Evolutionary conservation across 2,329 filamentous ascomycete species (phyloP), one percentile per base, ranked within the genome.

Genomic region (Aspergillus amoenus): DNA sequence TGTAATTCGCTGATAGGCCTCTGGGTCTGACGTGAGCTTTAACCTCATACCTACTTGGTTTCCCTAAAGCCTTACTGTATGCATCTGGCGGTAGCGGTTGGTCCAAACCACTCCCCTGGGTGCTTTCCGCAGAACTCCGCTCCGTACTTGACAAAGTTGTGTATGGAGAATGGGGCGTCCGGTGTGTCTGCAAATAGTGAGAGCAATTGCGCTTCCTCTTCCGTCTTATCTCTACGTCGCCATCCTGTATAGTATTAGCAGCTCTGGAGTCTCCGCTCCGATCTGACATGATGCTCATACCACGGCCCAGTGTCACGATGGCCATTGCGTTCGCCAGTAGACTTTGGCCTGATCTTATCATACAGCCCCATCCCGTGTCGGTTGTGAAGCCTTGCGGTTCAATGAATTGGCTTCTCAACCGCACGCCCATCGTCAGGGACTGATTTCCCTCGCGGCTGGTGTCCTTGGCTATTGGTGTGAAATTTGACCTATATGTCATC

Each of bases 81-180:
- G 73, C 94, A 97, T 56, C 88, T 86, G 46, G 94, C 93, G 9
- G 94, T 95, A 6, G 94, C 94, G 17, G 92, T 97, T n/a, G 94
- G 94, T 0, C 94, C 94, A 76, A 99, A 99, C 94, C 94, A 99
- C 76, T 97, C 91, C 39, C 94, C 94, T 0, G 94, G 94, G 68
- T 95, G 90, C 75, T 96, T 97, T 4, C 91, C 93, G 73, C 94
- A 99, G 3, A 89, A 88, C 37, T 84, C 81, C 22, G 92, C 92
- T 17, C 94, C 94, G 66, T 96, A 89, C 52, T 88, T 82, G 37
- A 99, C 94, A 68, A 99, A 99, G 60, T 88, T 90, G 69, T 99
- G 94, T 65, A 99, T 91, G 1, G 93, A 97, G 71, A 96, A 97
- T 0, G 92, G 91, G 3, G 94, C 92, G 63, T 82, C 83, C 2